Percentiles rank a stretch among this genome's conserved stretches.
phyloP scores from a whole-genome alignment of 805 yeast species.

The Yarrowia sp. region DNA sequence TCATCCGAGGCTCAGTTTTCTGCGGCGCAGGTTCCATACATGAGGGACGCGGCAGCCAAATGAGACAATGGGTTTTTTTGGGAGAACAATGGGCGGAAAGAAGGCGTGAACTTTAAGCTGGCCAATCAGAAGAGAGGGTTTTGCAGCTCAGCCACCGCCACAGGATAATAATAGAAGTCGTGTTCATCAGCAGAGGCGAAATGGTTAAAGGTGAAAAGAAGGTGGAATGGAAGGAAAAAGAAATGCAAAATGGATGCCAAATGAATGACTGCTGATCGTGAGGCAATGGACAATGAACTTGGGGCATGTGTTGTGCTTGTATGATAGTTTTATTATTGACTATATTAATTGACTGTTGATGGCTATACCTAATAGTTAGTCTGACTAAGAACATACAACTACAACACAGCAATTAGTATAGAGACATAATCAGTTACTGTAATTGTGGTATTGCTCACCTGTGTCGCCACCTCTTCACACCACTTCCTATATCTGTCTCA shows the following conservation, averaged over 20 bases:
- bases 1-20: background rate
- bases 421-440: too few relatives aligned
- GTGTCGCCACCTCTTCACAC: too few relatives aligned
- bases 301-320: too few relatives aligned
- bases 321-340: too few relatives aligned
- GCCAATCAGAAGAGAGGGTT: background rate
- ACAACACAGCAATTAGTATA: too few relatives aligned
- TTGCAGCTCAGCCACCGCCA: constrained; percentile 8
- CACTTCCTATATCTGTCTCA: background rate
- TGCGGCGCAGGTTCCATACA: background rate
- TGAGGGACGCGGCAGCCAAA: background rate
- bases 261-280: too few relatives aligned
- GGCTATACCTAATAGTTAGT: too few relatives aligned
- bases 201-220: too few relatives aligned
- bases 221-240: background rate
- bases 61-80: background rate
- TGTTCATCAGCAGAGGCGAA: background rate
- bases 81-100: background rate
- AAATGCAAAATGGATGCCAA: background rate
- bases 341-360: too few relatives aligned
- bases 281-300: too few relatives aligned
- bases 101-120: background rate
- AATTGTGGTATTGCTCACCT: too few relatives aligned
- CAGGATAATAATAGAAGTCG: background rate
- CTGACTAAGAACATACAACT: too few relatives aligned